Conservation (phyloP, 352 stramenopile genomes). For the Phytopythium cucurbitacearum region DNA sequence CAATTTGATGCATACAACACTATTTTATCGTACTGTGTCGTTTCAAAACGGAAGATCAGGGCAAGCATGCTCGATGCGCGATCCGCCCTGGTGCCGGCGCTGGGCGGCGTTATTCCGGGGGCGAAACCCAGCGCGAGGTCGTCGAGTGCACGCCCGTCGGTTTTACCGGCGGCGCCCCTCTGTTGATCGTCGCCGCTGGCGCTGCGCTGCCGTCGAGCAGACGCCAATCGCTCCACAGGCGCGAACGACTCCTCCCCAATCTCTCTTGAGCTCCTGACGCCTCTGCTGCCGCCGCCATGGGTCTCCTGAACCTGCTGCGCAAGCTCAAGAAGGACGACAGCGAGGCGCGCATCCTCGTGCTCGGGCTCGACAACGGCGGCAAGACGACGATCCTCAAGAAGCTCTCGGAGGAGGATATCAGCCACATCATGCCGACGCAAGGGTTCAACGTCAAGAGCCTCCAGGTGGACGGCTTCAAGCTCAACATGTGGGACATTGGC, state of each 20-base stretch:
- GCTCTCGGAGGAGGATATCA: conserved; percentile 94
- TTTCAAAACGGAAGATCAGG: conserved; percentile 23
- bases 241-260: too few relatives aligned
- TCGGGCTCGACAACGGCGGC: conserved; percentile 94
- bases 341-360: conserved; percentile 92
- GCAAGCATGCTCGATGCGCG: not conserved
- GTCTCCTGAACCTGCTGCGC: conserved; percentile 90
- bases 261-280: not conserved
- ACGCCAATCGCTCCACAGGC: too few relatives aligned
- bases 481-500: conserved; percentile 99
- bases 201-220: too few relatives aligned
- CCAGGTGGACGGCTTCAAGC: conserved; percentile 95
- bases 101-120: too few relatives aligned
- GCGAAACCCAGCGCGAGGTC: too few relatives aligned
- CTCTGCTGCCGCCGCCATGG: conserved; percentile 47
- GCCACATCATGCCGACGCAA: conserved; percentile 91
- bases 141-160: too few relatives aligned
- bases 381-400: conserved; percentile 98
- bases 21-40: conserved; percentile 4
- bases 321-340: conserved; percentile 96
- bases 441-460: conserved; percentile 97
- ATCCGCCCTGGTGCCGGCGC: too few relatives aligned
- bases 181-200: too few relatives aligned
- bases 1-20: too few relatives aligned
- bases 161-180: too few relatives aligned